Evolutionary conservation across 2,329 filamentous ascomycete species (phyloP), one percentile per base, ranked within the genome.

Genomic region (Teratosphaeriaceae sp.): DNA sequence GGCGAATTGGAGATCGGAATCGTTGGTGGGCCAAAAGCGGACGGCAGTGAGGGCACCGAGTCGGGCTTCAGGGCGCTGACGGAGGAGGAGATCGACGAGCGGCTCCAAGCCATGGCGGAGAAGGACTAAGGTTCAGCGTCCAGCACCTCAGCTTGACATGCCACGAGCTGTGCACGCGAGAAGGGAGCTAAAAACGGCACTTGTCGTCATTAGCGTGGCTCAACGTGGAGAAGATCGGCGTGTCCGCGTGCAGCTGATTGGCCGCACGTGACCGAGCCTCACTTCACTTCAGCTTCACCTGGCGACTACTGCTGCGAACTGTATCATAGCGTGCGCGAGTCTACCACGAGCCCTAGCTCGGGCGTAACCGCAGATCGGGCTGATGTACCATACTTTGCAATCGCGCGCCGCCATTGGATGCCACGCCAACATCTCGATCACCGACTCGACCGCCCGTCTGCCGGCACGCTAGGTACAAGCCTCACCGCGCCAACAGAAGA

Each of bases 1-100:
- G 85, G 85, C 58, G 92, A 98, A 75, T 83, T 98, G 65, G 92
- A 98, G 73, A 87, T 98, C 69, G 92, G 92, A 51, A 89, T 98
- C 62, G 92, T 96, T 42, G 92, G 92, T 54, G 90, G 88, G 22
- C 89, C 90, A 45, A 78, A 80, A 59, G 70, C 74, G 46, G 87
- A 94, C 62, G 90, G 89, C 54, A 77, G 85, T 69, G 85, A 94
- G 65, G 88, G 87, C 52, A 85, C 83, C 50, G 78, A 87, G 59
- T 69, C 83, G 38, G 75, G 74, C 49, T 98, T 98, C 76, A 82
- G 89, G 65, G 84, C 82, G 56, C 76, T 98, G 67, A 94, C 86
- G 22, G 90, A 96, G 70, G 89, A 97, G 26, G 90, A 98, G 79
- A 96, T 98, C 66, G 92, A 98, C 61, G 92, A 97, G 71, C 80